Evolutionary conservation across 2,329 filamentous ascomycete genomes (phyloP).

Genomic region (Graphiopsis chlorocephala): DNA sequence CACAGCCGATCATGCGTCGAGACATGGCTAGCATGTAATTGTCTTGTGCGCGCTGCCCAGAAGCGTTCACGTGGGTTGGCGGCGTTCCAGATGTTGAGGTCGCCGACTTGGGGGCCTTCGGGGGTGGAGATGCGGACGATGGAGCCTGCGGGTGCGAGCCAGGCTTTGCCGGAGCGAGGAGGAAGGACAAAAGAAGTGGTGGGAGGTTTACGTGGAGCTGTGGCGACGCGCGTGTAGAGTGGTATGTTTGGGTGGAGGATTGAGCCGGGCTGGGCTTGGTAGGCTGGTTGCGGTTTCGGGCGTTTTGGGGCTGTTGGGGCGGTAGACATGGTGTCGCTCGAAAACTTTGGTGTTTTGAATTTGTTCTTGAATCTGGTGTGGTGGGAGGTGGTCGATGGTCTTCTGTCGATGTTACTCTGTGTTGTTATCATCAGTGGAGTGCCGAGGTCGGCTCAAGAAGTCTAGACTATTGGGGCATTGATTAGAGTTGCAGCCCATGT

Average conservation of each 20-base stretch:
- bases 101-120: constrained; percentile 75
- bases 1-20: constrained; percentile 70
- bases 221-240: constrained; percentile 30
- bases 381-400: not conserved
- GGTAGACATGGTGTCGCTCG: not conserved
- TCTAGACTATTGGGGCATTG: not conserved
- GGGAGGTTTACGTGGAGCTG: constrained; percentile 21
- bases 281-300: constrained; percentile 31
- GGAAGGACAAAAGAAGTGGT: constrained; percentile 53
- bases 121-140: constrained; percentile 74
- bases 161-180: constrained; percentile 71
- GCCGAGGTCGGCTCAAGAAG: not conserved
- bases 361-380: not conserved
- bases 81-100: constrained; percentile 78
- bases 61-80: constrained; percentile 76
- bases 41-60: constrained; percentile 76
- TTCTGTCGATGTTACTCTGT: not conserved
- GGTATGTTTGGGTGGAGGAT: constrained; percentile 29
- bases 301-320: not conserved
- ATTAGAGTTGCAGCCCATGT: not conserved
- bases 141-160: constrained; percentile 65
- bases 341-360: not conserved
- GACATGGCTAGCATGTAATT: constrained; percentile 75
- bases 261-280: constrained; percentile 30
- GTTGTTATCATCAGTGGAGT: not conserved